Conservation (phyloP, 2,329 filamentous ascomycete genomes). For the Capronia epimyces region DNA sequence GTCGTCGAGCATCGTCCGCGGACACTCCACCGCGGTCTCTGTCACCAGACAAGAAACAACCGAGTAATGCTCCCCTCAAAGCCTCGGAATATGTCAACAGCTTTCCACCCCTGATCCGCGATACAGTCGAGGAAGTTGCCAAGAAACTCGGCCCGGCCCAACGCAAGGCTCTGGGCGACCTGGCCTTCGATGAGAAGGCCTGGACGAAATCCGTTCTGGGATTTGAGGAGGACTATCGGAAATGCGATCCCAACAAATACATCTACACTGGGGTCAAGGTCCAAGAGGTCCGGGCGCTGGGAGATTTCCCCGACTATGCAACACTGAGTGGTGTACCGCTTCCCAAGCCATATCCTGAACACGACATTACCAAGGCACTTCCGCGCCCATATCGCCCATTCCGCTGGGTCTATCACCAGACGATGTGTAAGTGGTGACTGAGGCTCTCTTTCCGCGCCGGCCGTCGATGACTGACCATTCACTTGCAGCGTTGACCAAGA, state of each 20-base stretch:
- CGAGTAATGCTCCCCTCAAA: conserved; percentile 29
- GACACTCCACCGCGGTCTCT: conserved; percentile 51
- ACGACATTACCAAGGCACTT: conserved; percentile 62
- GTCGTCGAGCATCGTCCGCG: conserved; percentile 43
- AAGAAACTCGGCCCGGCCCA: conserved; percentile 24
- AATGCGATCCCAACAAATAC: conserved; percentile 41
- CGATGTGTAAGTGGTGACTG: conserved; percentile 64
- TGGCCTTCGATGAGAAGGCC: conserved; percentile 32
- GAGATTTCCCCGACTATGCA: conserved; percentile 75
- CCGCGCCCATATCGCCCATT: conserved; percentile 76
- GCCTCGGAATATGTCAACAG: conserved; percentile 41
- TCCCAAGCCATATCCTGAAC: conserved; percentile 58
- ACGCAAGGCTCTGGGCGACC: conserved; percentile 19
- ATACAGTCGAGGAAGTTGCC: conserved; percentile 38
- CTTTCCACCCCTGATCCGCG: conserved; percentile 51
- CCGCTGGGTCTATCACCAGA: conserved; percentile 80
- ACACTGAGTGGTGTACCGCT: conserved; percentile 67
- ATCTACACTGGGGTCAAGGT: conserved; percentile 66
- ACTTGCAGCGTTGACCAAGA: conserved; percentile 62
- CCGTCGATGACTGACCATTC: neutral
- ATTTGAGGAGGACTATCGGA: conserved; percentile 39
- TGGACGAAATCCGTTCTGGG: conserved; percentile 37
- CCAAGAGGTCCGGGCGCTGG: conserved; percentile 62
- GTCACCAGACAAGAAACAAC: conserved; percentile 45
- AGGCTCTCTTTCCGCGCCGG: neutral